A percentile compares a stretch with the other conserved stretches of the same genome.
phyloP scores from a whole-genome alignment of 2,329 filamentous ascomycete species.

The Bipolaris cookei region DNA sequence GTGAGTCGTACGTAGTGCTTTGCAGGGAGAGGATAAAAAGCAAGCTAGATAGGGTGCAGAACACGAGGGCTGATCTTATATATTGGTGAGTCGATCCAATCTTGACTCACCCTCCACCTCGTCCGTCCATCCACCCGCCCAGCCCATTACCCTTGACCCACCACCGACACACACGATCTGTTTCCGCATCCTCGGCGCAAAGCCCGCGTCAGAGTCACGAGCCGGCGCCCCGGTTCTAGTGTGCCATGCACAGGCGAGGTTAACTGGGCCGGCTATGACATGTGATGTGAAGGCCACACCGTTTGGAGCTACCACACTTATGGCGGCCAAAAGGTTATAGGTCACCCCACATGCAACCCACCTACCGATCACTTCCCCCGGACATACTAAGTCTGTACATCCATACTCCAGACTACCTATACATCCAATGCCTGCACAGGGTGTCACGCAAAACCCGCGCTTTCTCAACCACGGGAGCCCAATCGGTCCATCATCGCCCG shows the following conservation, averaged over 20 bases:
- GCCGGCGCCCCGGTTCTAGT: not conserved
- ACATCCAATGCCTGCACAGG: too few species aligned
- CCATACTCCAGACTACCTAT: too few species aligned
- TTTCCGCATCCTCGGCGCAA: not conserved
- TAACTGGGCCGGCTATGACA: not conserved
- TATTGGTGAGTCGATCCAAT: not conserved
- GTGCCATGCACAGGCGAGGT: not conserved
- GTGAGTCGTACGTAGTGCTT: not conserved
- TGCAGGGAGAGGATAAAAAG: not conserved
- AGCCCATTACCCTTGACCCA: constrained; percentile 2
- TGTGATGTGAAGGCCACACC: constrained; percentile 5
- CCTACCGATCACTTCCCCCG: not conserved
- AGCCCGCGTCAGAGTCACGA: not conserved
- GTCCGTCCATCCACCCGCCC: not conserved
- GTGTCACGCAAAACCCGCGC: not conserved
- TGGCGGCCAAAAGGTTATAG: not conserved
- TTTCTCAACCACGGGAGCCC: not conserved
- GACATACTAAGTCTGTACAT: too few species aligned
- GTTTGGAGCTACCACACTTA: not conserved
- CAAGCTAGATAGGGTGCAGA: not conserved
- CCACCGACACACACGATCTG: not conserved
- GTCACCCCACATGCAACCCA: constrained; percentile 3
- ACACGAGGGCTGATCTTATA: not conserved
- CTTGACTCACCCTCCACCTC: not conserved
- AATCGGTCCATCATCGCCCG: not conserved